Conservation (phyloP, 164 flowering plant genomes). For the Vitis amurensis region DNA sequence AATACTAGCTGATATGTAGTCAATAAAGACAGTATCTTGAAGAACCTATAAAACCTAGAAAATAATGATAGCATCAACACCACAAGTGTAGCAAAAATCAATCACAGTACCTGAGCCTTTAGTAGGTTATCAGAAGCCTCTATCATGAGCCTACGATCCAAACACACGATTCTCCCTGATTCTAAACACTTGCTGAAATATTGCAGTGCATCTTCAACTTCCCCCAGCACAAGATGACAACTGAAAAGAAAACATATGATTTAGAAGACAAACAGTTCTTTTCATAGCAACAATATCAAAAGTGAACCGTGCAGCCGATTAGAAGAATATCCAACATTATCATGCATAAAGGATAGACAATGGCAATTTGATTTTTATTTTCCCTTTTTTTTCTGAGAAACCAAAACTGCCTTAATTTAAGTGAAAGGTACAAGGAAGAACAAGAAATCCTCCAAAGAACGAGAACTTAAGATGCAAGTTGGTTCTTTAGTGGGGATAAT, state of each 20-base stretch:
- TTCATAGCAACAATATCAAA: not conserved
- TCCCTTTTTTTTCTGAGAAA: no score
- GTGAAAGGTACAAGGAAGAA: no score
- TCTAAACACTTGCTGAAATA: slow-evolving; percentile 57
- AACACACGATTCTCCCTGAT: slow-evolving; percentile 45
- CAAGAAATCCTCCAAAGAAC: no score
- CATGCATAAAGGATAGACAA: no score
- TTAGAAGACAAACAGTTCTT: not conserved
- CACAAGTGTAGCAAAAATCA: slow-evolving; percentile 4
- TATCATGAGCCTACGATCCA: slow-evolving; percentile 62
- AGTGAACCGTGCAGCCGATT: no score
- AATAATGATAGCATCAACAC: not conserved
- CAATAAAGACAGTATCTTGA: not conserved
- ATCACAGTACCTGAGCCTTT: slow-evolving; percentile 65
- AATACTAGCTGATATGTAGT: not conserved
- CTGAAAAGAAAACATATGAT: slow-evolving; percentile 31
- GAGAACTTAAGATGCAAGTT: no score
- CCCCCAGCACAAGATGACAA: slow-evolving; percentile 86
- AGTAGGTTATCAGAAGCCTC: slow-evolving; percentile 87
- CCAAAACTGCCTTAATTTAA: no score
- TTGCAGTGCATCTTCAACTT: slow-evolving; percentile 63
- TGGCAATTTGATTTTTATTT: no score
- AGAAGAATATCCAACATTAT: no score
- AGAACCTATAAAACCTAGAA: not conserved
- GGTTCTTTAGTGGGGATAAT: no score